phyloP scores from a whole-genome alignment of 257 asterid species.

The Vinca minor region DNA sequence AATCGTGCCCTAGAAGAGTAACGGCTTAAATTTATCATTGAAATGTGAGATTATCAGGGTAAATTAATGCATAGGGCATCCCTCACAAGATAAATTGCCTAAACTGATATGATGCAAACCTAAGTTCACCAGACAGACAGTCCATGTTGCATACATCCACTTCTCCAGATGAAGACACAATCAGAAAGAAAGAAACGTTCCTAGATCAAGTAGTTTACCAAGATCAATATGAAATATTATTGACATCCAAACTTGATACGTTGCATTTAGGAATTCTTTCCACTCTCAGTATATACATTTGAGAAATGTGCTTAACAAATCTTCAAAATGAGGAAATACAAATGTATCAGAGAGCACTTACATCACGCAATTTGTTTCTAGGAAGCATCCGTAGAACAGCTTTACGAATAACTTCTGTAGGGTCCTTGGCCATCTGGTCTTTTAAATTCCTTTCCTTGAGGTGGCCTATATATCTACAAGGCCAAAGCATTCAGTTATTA shows the following conservation, averaged over 20 bases:
- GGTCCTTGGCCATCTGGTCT: slow-evolving; percentile 97
- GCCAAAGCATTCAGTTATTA: slow-evolving; percentile 5
- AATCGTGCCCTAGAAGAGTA: background rate
- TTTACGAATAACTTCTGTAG: slow-evolving; percentile 94
- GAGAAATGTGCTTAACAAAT: background rate
- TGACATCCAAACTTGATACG: background rate
- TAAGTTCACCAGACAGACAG: background rate
- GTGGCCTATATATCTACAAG: slow-evolving; percentile 69
- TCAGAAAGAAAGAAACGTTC: background rate
- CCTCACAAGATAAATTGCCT: background rate
- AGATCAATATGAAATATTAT: background rate
- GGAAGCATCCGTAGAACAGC: slow-evolving; percentile 97
- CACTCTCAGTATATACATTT: background rate
- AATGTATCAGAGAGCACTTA: slow-evolving; percentile 30
- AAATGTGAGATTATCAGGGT: background rate
- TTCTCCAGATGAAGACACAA: background rate
- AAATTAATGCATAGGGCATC: background rate
- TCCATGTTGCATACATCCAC: background rate
- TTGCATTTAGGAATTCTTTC: background rate
- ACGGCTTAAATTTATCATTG: background rate
- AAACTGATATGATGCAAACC: background rate
- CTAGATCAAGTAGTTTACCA: background rate
- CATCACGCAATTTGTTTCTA: slow-evolving; percentile 87
- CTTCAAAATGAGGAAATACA: background rate
- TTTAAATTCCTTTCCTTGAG: slow-evolving; percentile 91